phyloP scores from a whole-genome alignment of 2,329 filamentous ascomycete genomes.

The Calonectria henricotiae region DNA sequence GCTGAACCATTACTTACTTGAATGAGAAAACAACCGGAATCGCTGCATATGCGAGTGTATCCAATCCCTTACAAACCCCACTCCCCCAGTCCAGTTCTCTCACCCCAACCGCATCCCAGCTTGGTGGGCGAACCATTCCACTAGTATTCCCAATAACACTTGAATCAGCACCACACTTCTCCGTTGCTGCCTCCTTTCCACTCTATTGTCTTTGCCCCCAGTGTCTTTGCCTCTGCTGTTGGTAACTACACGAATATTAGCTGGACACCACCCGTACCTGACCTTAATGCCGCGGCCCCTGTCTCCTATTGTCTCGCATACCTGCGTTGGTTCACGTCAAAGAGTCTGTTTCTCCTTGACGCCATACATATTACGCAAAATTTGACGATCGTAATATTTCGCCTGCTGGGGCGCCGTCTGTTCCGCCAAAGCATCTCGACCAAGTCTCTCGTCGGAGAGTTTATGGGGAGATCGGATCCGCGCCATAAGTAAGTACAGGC shows the following conservation, averaged over 20 bases:
- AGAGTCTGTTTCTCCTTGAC: slow-evolving; percentile 25
- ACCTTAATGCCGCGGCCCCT: slow-evolving; percentile 1
- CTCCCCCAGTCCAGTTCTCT: not conserved
- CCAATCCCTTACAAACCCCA: slow-evolving; percentile 15
- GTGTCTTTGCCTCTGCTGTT: slow-evolving; percentile 23
- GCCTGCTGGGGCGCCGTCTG: not conserved
- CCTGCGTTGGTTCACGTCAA: slow-evolving; percentile 19
- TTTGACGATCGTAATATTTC: slow-evolving; percentile 19
- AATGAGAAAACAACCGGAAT: not conserved
- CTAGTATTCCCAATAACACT: not conserved
- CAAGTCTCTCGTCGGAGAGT: slow-evolving; percentile 6
- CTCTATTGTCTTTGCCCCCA: not conserved
- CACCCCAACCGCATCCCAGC: slow-evolving; percentile 2
- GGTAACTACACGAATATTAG: not conserved
- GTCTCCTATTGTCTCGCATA: slow-evolving; percentile 27
- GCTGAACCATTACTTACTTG: slow-evolving; percentile 17
- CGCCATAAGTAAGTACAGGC: slow-evolving; percentile 7
- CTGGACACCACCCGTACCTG: not conserved
- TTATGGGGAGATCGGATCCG: slow-evolving; percentile 4
- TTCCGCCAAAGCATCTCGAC: not conserved
- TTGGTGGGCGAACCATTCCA: not conserved
- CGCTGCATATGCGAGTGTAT: not conserved
- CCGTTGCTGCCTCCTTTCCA: not conserved
- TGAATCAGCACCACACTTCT: not conserved
- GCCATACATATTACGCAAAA: not conserved